These are phyloP conservation scores for Carex pumila DNA, from an alignment of 176 grass and related monocot genomes.

Conservation along the genomic window DNA sequence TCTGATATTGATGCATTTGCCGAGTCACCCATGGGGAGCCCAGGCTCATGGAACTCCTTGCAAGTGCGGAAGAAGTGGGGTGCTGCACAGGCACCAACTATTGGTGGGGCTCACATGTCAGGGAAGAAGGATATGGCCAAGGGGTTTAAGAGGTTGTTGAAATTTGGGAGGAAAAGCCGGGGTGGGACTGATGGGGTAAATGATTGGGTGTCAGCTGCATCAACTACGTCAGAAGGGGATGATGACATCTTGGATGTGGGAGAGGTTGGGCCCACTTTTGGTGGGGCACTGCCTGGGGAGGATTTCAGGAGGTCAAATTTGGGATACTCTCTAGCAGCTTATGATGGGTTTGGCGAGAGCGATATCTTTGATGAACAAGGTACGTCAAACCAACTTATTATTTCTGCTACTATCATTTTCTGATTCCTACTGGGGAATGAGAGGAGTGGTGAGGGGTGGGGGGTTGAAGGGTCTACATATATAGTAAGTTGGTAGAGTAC, in stretches of 20 bases:
- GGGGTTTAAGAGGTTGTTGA: constrained; percentile 89
- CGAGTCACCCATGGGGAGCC: constrained; percentile 72
- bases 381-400: constrained; percentile 24
- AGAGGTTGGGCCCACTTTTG: constrained; percentile 31
- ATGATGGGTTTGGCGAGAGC: constrained; percentile 64
- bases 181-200: constrained; percentile 54
- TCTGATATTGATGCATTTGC: constrained; percentile 69
- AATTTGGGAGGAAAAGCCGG: constrained; percentile 90
- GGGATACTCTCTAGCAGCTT: constrained; percentile 43
- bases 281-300: constrained; percentile 40
- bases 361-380: constrained; percentile 80
- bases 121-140: constrained; percentile 74
- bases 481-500: background rate
- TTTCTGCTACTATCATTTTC: background rate
- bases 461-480: background rate
- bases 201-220: constrained; percentile 88
- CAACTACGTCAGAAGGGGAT: constrained; percentile 91
- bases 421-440: background rate
- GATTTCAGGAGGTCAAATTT: constrained; percentile 82
- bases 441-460: background rate
- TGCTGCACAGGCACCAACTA: constrained; percentile 65
- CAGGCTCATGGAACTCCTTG: constrained; percentile 76
- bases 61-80: constrained; percentile 91
- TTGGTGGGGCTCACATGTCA: constrained; percentile 54
- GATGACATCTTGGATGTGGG: constrained; percentile 75